phyloP scores from a whole-genome alignment of 1,139 yeast species.

The Candida tunisiensis region DNA sequence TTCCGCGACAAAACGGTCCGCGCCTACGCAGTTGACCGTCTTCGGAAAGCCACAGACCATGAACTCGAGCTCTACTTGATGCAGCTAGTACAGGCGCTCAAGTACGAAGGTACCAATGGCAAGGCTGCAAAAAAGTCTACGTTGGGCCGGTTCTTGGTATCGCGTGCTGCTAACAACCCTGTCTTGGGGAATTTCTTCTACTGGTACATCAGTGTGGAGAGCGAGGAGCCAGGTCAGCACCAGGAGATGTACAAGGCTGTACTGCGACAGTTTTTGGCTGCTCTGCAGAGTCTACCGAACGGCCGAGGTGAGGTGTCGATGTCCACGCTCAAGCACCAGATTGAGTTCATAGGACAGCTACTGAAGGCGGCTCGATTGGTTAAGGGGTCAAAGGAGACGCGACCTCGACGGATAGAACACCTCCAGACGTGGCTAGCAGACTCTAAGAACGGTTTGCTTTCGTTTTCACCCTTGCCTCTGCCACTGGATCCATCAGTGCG shows the following conservation, averaged over 20 bases:
- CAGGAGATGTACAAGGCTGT: slow-evolving; percentile 13
- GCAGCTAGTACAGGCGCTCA: slow-evolving; percentile 85
- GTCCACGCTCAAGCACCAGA: slow-evolving; percentile 24
- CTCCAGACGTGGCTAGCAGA: slow-evolving; percentile 21
- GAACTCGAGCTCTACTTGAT: slow-evolving; percentile 69
- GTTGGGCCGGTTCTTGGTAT: slow-evolving; percentile 62
- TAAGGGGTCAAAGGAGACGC: slow-evolving; percentile 33
- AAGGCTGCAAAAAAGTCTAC: slow-evolving; percentile 24
- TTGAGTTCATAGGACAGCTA: slow-evolving; percentile 25
- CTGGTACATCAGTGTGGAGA: slow-evolving; percentile 85
- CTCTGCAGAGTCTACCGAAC: slow-evolving; percentile 13
- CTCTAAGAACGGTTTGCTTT: slow-evolving; percentile 21
- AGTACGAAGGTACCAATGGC: slow-evolving; percentile 35
- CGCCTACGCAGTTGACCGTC: slow-evolving; percentile 74
- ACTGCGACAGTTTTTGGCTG: slow-evolving; percentile 16
- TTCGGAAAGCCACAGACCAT: slow-evolving; percentile 60
- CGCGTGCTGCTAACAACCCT: slow-evolving; percentile 49
- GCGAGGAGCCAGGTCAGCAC: slow-evolving; percentile 41
- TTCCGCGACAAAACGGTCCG: slow-evolving; percentile 43
- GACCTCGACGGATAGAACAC: slow-evolving; percentile 37
- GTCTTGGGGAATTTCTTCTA: slow-evolving; percentile 68
- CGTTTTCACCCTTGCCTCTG: slow-evolving; percentile 40
- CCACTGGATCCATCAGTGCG: slow-evolving; percentile 57
- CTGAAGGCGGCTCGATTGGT: slow-evolving; percentile 27
- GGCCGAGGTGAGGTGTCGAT: slow-evolving; percentile 14